Percentiles rank a stretch among this genome's conserved stretches.
These are phyloP conservation scores for Tolypocladium pustulatum DNA, from an alignment of 2,329 filamentous ascomycete species.

Conservation along the genomic window DNA sequence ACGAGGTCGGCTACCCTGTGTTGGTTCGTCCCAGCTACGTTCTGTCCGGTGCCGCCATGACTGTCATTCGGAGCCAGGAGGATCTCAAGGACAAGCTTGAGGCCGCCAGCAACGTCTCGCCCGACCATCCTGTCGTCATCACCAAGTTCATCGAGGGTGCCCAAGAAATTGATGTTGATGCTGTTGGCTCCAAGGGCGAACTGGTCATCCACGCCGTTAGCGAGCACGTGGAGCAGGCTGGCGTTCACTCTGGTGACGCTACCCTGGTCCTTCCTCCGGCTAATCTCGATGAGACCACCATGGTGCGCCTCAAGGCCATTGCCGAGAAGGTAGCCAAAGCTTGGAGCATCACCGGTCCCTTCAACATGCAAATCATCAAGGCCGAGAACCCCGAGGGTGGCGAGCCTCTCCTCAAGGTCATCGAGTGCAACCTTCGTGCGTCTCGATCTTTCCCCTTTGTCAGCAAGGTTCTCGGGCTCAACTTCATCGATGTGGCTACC, in stretches of 20 bases:
- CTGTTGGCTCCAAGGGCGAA: conserved; percentile 76
- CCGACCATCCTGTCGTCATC: conserved; percentile 96
- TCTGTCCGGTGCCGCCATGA: conserved; percentile 96
- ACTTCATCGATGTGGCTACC: conserved; percentile 94
- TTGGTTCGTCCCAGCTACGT: conserved; percentile 93
- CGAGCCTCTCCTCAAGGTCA: conserved; percentile 77
- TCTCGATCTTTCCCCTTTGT: conserved; percentile 98
- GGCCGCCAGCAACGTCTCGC: conserved; percentile 81
- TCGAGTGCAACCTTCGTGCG: conserved; percentile 95
- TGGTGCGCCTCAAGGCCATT: conserved; percentile 88
- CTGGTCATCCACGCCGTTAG: conserved; percentile 85
- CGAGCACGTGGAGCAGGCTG: conserved; percentile 93
- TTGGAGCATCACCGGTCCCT: conserved; percentile 94
- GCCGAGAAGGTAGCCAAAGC: conserved; percentile 93
- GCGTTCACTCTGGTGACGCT: conserved; percentile 96
- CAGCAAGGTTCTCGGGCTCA: conserved; percentile 89
- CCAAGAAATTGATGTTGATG: conserved; percentile 93
- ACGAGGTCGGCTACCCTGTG: conserved; percentile 82
- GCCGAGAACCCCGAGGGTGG: conserved; percentile 66
- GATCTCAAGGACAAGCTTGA: conserved; percentile 93
- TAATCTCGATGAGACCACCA: conserved; percentile 64
- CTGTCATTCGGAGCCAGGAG: conserved; percentile 77
- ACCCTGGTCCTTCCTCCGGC: conserved; percentile 85
- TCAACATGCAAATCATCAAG: conserved; percentile 99
- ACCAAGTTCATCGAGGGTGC: conserved; percentile 97